A percentile compares a stretch with the other conserved stretches of the same genome.
Conservation (phyloP, 768 basidiomycete species). For the Trametes cingulata region DNA sequence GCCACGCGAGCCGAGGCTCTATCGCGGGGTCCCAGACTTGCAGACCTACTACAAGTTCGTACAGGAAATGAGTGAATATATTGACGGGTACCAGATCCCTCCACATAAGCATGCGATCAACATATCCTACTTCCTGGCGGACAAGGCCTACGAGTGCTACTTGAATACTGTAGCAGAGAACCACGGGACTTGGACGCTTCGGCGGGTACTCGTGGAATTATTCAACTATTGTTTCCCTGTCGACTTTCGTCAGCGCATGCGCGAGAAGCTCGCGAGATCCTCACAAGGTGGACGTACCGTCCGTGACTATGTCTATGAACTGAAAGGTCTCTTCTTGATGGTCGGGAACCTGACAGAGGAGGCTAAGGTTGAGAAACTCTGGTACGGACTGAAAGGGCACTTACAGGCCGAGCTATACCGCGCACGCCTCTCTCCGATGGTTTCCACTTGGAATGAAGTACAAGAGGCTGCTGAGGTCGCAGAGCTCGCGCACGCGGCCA, state of each 20-base stretch:
- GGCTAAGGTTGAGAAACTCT: conserved; percentile 36
- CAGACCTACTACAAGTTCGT: conserved; percentile 19
- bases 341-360: conserved; percentile 32
- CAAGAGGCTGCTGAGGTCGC: conserved; percentile 31
- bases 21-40: conserved; percentile 7
- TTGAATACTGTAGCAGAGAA: conserved; percentile 24
- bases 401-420: conserved; percentile 35
- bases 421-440: conserved; percentile 32
- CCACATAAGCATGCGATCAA: neutral
- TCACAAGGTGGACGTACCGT: conserved; percentile 34
- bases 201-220: conserved; percentile 16
- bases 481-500: conserved; percentile 28
- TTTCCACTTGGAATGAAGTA: conserved; percentile 29
- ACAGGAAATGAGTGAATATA: conserved; percentile 10
- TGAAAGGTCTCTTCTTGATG: conserved; percentile 36
- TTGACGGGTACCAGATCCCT: conserved; percentile 1
- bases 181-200: conserved; percentile 18
- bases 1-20: conserved; percentile 12
- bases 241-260: conserved; percentile 28
- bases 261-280: conserved; percentile 24
- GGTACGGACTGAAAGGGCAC: conserved; percentile 32
- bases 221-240: conserved; percentile 31
- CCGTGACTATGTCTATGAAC: conserved; percentile 35
- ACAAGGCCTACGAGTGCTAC: conserved; percentile 28
- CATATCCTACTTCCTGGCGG: conserved; percentile 22